Base-by-base conservation (phyloP, 2,329 filamentous ascomycete genomes). In the Diplodia intermedia region DNA sequence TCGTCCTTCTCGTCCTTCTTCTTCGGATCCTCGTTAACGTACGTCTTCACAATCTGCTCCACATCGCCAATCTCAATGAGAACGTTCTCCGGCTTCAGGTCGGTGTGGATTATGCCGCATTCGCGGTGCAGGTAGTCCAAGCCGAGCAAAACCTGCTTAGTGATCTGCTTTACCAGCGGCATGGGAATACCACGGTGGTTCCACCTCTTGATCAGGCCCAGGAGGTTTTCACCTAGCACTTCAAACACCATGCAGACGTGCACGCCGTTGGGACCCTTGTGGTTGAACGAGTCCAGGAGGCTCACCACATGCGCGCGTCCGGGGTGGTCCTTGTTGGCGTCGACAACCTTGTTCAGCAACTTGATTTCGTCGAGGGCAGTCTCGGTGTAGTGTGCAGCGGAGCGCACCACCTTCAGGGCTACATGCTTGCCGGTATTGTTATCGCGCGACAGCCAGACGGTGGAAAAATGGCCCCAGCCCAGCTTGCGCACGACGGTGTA, bases 201-300 rank as follows among this genome's bases (percentile, higher is more conserved):
- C 94, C 94, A 98, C 75, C 92, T 90, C 87, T 98, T 98, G 85
- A 99, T 97, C 77, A 99, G 82, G 31, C 95, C 94, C 65, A 98
- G 83, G 71, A 98, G 82, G 77, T 98, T 98, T 85, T 98, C 94
- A 66, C 95, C 95, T 68, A 99, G 82, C 3, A 99, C 95, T 80
- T 99, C 95, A 75, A 99, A 99, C 8, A 99, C 95, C 94, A 99
- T 98, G 84, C 95, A 99, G 69, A 98, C 93, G 77, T 99, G 95
- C 63, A 93, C 91, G 57, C 95, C 95, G 76, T 99, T 96, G 53
- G 94, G 94, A 11, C 95, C 95, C 80, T 96, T 96, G 83, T 98
- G 95, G 79, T 97, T 94, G 79, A 99, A 99, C 0, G 93, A 97
- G 80, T 98, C 94, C 73, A 98, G 87, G 49, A 99, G 86, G 79